Percentiles rank a stretch among this genome's conserved stretches.
These are phyloP conservation scores for Penicillium italicum DNA, from an alignment of 2,329 filamentous ascomycete genomes.

Conservation along the genomic window DNA sequence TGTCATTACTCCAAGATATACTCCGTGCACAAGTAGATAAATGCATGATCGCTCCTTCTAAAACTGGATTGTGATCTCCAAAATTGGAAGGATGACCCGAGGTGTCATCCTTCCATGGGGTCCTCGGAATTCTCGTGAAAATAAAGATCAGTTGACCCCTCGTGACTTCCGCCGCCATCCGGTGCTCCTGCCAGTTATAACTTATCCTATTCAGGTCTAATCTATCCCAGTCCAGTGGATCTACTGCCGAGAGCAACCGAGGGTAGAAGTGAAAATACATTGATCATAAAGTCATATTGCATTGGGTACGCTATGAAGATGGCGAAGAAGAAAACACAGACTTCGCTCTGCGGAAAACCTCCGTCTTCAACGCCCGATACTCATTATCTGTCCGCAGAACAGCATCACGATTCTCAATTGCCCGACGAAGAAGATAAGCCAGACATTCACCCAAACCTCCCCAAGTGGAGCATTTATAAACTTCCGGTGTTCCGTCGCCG, in stretches of 20 bases:
- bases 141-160: neutral
- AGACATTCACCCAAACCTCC: conserved; percentile 68
- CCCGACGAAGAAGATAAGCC: conserved; percentile 62
- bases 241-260: too few relatives aligned
- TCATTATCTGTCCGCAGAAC: conserved; percentile 50
- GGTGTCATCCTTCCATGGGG: too few relatives aligned
- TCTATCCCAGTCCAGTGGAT: too few relatives aligned
- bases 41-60: neutral
- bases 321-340: conserved; percentile 10
- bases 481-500: conserved; percentile 36
- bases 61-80: neutral
- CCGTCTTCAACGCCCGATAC: conserved; percentile 29
- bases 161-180: neutral
- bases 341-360: conserved; percentile 17
- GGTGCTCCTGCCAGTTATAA: neutral
- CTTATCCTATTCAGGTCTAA: neutral
- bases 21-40: neutral
- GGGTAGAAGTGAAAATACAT: too few relatives aligned
- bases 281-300: neutral
- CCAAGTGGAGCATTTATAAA: conserved; percentile 58
- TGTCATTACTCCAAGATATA: neutral
- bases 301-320: neutral
- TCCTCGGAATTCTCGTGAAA: too few relatives aligned
- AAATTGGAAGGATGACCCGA: neutral
- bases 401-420: conserved; percentile 60